Base-by-base conservation (phyloP, 2,329 filamentous ascomycete species). In the Alternaria gaisen region DNA sequence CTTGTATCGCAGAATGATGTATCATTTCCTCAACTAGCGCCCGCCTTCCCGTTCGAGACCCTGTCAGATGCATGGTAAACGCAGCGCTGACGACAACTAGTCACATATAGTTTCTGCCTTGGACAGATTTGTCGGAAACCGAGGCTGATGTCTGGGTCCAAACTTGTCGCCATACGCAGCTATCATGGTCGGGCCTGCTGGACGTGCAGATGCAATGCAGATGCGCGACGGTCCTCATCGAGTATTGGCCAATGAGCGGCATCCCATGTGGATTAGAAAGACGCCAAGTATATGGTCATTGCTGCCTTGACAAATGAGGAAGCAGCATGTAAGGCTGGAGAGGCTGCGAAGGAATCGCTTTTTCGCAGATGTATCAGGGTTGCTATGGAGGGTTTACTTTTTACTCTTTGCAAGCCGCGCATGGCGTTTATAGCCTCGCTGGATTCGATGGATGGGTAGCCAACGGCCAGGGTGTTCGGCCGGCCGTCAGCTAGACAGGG, bases 41-140 rank as follows among this genome's bases (percentile, higher is more conserved):
- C 56, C 53, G 53, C 12, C 18, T 48, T 52, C 53, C 56, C 53
- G 41, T 48, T 50, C 24, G 43, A 40, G 43, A 20, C 24, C 58
- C 32, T 57, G 51, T 53, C 44, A 61, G 46, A 54, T 63, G 57
- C 53, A 54, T 55, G 53, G 56, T 51, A 57, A 53, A 68, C 51
- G 67, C 64, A 66, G 53, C 60, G 63, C 68, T 70, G 68, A 67
- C 66, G 66, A 68, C 61, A 60, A 59, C 61, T 61, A 47, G 65
- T 65, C 62, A 63, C 62, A 58, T 58, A 30, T 43, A 58, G 66
- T 56, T 24, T 61, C 63, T 72, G 69, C 69, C 69, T 72, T 60
- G 38, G 9, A 57, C 50, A 51, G 55, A 60, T 32, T 61, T 60
- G 60, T 64, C 64, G 61, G 61, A 57, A 57, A 30, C 16, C 53